A percentile compares a stretch with the other conserved stretches of the same genome.
phyloP scores from a whole-genome alignment of 495 filamentous ascomycete species.

The Penicillium macrosclerotiorum region DNA sequence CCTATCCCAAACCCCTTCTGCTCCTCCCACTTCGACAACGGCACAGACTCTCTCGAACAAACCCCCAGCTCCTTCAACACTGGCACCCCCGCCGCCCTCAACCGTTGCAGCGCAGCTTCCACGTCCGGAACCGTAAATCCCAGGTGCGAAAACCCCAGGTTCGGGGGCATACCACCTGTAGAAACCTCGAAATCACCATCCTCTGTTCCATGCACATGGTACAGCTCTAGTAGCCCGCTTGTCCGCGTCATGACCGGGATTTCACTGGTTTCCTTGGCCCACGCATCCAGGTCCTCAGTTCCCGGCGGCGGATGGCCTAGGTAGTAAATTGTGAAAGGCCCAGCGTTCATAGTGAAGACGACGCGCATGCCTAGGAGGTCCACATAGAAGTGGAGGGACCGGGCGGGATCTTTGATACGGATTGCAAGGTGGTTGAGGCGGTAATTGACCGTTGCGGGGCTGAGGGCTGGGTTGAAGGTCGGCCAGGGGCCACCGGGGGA shows the following conservation, averaged over 20 bases:
- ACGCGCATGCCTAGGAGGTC: constrained; percentile 48
- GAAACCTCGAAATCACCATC: constrained; percentile 10
- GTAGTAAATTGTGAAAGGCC: constrained; percentile 44
- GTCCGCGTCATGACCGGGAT: constrained; percentile 29
- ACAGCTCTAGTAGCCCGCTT: constrained; percentile 35
- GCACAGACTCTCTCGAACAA: constrained; percentile 27
- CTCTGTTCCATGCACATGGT: constrained; percentile 36
- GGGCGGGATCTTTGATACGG: constrained; percentile 36
- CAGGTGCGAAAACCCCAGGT: constrained; percentile 40
- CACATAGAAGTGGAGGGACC: constrained; percentile 45
- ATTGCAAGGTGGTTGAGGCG: constrained; percentile 47
- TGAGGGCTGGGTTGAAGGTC: constrained; percentile 26
- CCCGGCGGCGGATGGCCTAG: constrained; percentile 36
- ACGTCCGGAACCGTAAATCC: constrained; percentile 42
- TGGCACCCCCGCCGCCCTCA: constrained; percentile 28
- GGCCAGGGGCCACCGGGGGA: constrained; percentile 28
- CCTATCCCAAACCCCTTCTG: constrained; percentile 32
- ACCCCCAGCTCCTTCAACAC: constrained; percentile 38
- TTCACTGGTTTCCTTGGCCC: constrained; percentile 25
- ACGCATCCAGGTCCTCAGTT: constrained; percentile 16
- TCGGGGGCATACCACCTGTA: constrained; percentile 31
- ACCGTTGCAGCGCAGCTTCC: constrained; percentile 24
- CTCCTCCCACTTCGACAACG: constrained; percentile 38
- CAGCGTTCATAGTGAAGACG: constrained; percentile 46
- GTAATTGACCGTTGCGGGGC: constrained; percentile 36